Conservation (phyloP, 805 yeast species). For the Lipomyces kockii region DNA sequence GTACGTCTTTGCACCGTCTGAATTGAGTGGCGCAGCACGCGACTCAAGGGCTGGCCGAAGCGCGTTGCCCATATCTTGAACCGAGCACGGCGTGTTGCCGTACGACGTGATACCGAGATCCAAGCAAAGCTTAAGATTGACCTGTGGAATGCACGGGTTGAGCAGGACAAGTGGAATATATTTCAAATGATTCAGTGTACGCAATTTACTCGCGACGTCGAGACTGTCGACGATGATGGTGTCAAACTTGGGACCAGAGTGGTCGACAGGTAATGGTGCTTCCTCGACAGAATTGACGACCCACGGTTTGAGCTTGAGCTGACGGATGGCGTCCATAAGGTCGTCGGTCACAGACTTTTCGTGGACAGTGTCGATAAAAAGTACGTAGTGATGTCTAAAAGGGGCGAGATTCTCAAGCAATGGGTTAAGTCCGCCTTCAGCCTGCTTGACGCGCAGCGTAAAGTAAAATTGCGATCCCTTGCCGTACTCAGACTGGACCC, state of each 20-base stretch:
- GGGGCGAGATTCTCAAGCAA: constrained; percentile 73
- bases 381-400: constrained; percentile 68
- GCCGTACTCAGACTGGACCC: constrained; percentile 84
- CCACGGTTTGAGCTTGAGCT: constrained; percentile 65
- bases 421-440: constrained; percentile 61
- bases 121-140: constrained; percentile 79
- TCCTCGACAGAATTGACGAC: constrained; percentile 62
- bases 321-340: constrained; percentile 56
- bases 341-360: constrained; percentile 55
- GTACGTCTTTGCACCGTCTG: constrained; percentile 77
- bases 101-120: constrained; percentile 86
- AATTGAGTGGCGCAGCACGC: constrained; percentile 75
- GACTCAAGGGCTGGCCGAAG: constrained; percentile 84
- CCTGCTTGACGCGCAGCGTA: constrained; percentile 78
- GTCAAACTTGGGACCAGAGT: constrained; percentile 59
- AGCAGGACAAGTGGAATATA: constrained; percentile 82
- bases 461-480: constrained; percentile 83
- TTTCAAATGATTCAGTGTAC: constrained; percentile 75
- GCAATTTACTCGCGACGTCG: constrained; percentile 70
- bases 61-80: constrained; percentile 79
- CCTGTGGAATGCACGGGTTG: constrained; percentile 73
- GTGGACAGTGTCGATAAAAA: constrained; percentile 72
- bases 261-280: constrained; percentile 48
- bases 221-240: constrained; percentile 82
- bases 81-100: constrained; percentile 86